These are phyloP conservation scores for Capronia epimyces DNA, from an alignment of 2,329 filamentous ascomycete genomes.

Conservation along the genomic window DNA sequence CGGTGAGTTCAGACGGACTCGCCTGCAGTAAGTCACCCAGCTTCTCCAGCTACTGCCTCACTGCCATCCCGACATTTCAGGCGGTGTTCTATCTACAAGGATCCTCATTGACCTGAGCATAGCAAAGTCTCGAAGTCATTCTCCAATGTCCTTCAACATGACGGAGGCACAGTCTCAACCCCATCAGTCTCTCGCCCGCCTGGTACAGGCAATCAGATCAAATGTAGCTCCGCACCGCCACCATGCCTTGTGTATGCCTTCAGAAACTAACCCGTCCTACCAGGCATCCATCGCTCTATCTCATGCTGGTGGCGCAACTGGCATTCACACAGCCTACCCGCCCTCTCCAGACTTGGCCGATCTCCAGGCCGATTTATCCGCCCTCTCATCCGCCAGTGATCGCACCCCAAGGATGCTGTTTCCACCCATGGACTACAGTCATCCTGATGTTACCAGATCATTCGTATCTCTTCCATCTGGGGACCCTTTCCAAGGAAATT, in stretches of 20 bases:
- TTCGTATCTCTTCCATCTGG: constrained; percentile 5
- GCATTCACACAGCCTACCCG: constrained; percentile 11
- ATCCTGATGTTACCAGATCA: constrained; percentile 6
- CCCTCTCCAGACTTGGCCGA: constrained; percentile 16
- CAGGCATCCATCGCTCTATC: constrained; percentile 15
- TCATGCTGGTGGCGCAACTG: constrained; percentile 19
- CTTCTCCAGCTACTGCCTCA: neutral
- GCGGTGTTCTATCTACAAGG: neutral
- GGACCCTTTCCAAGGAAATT: constrained; percentile 7
- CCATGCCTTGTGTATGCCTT: neutral
- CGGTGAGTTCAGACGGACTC: neutral
- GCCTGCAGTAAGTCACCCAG: neutral
- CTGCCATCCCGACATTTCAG: neutral
- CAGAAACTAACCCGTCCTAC: constrained; percentile 7
- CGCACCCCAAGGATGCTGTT: constrained; percentile 9
- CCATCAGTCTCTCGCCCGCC: constrained; percentile 2
- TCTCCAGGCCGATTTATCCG: constrained; percentile 14
- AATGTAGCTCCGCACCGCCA: constrained; percentile 22
- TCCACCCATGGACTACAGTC: constrained; percentile 3
- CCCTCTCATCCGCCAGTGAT: constrained; percentile 10
- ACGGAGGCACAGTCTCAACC: constrained; percentile 4
- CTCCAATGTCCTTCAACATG: constrained; percentile 5
- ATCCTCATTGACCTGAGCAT: neutral
- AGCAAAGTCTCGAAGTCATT: neutral
- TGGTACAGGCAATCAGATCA: constrained; percentile 3